These are phyloP conservation scores for Vitis riparia DNA, from an alignment of 164 flowering plant species.

Conservation along the genomic window DNA sequence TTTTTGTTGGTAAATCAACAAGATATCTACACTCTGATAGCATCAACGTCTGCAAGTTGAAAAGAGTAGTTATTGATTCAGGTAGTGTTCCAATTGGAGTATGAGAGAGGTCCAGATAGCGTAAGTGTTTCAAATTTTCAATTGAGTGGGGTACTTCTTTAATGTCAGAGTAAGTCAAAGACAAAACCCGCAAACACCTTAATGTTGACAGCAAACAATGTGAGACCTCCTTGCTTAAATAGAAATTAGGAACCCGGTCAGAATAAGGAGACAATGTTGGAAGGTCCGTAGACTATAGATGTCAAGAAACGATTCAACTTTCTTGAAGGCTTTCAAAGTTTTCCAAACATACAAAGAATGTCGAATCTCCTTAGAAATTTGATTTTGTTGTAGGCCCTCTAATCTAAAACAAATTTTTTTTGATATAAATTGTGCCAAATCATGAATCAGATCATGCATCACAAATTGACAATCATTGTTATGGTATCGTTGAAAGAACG, in stretches of 20 bases:
- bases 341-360: too few species aligned
- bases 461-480: too few species aligned
- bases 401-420: too few species aligned
- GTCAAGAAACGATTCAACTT: constrained; percentile 13
- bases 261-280: background rate
- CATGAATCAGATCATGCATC: too few species aligned
- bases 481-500: too few species aligned
- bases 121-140: constrained; percentile 26
- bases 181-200: constrained; percentile 18
- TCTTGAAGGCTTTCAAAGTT: background rate
- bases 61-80: background rate
- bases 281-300: constrained; percentile 24
- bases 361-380: too few species aligned
- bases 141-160: constrained; percentile 14
- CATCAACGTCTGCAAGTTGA: background rate
- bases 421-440: too few species aligned
- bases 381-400: too few species aligned
- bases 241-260: background rate
- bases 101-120: constrained; percentile 27
- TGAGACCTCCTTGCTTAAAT: constrained; percentile 1
- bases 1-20: constrained; percentile 13
- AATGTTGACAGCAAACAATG: constrained; percentile 16
- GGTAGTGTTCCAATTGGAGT: constrained; percentile 10
- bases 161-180: constrained; percentile 8
- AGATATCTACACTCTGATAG: background rate